Evolutionary conservation across 192 early-diverging fungal genomes (phyloP).

Genomic region (Podila epicladia): DNA sequence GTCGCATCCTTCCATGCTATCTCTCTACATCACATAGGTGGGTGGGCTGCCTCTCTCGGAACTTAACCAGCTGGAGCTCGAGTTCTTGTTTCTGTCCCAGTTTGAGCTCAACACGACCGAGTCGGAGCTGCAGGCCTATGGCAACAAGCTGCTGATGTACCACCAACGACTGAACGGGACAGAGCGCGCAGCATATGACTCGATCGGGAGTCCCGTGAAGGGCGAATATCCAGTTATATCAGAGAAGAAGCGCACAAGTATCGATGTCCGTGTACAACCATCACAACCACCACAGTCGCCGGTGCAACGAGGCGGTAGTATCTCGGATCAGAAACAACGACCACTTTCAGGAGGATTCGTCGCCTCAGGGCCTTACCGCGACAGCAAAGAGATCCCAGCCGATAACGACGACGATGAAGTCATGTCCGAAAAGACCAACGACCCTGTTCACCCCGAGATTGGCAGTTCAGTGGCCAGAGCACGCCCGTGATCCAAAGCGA

Average conservation of each 20-base stretch:
- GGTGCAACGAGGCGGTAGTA: not conserved
- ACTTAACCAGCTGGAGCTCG: constrained; percentile 79
- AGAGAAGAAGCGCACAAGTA: constrained; percentile 38
- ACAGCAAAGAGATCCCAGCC: constrained; percentile 37
- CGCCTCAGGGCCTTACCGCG: constrained; percentile 31
- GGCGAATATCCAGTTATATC: constrained; percentile 27
- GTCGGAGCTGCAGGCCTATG: constrained; percentile 69
- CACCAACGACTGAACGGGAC: constrained; percentile 47
- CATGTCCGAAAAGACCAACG: constrained; percentile 38
- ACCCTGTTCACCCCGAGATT: constrained; percentile 23
- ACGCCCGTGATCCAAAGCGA: constrained; percentile 16
- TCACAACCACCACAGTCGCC: not conserved
- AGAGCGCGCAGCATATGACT: constrained; percentile 27
- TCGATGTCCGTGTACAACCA: constrained; percentile 10
- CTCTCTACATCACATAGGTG: constrained; percentile 53
- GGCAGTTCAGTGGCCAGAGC: constrained; percentile 21
- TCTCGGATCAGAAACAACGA: constrained; percentile 3
- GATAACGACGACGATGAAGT: constrained; percentile 43
- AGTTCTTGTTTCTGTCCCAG: constrained; percentile 75
- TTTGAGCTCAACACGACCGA: constrained; percentile 75
- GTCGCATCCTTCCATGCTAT: not conserved
- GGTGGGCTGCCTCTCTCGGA: constrained; percentile 76
- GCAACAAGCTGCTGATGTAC: constrained; percentile 67
- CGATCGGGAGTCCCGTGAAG: constrained; percentile 37
- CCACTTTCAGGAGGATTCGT: constrained; percentile 16